These are phyloP conservation scores for Chrysosporium keratinophilum DNA, from an alignment of 2,329 filamentous ascomycete species.

Conservation along the genomic window DNA sequence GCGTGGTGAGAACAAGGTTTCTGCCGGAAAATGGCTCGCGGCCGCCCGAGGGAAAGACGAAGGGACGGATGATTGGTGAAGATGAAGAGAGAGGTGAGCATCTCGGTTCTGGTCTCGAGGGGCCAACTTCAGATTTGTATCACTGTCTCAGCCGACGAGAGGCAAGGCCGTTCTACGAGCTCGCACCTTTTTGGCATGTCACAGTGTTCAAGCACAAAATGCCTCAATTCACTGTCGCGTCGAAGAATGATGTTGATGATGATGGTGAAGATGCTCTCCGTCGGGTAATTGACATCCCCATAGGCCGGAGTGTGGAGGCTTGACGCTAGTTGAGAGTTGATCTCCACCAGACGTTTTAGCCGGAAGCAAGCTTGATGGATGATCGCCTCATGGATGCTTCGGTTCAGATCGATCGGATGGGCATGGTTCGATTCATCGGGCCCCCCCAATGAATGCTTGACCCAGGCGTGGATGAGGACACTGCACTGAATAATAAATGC, in stretches of 20 bases:
- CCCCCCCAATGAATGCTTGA: neutral
- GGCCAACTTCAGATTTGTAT: too few species aligned
- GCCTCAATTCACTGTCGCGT: too few species aligned
- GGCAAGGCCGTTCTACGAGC: too few species aligned
- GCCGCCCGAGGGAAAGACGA: neutral
- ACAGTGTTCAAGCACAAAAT: too few species aligned
- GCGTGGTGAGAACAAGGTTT: neutral
- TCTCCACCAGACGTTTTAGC: slow-evolving; percentile 1
- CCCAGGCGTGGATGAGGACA: too few species aligned
- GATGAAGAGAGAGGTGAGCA: too few species aligned
- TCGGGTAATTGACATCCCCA: neutral
- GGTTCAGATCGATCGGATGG: slow-evolving; percentile 1
- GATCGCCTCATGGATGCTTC: slow-evolving; percentile 5
- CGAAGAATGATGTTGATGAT: too few species aligned
- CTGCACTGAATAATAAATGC: neutral
- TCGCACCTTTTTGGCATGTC: too few species aligned
- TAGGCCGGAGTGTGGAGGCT: neutral
- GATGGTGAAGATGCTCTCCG: neutral
- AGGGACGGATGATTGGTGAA: neutral
- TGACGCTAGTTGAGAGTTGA: neutral
- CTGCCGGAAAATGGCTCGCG: neutral
- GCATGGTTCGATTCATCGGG: slow-evolving; percentile 1
- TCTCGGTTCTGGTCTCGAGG: too few species aligned
- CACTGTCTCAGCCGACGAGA: too few species aligned
- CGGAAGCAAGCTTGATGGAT: neutral